phyloP scores from a whole-genome alignment of 2,329 filamentous ascomycete genomes.

The Colletotrichum plurivorum region DNA sequence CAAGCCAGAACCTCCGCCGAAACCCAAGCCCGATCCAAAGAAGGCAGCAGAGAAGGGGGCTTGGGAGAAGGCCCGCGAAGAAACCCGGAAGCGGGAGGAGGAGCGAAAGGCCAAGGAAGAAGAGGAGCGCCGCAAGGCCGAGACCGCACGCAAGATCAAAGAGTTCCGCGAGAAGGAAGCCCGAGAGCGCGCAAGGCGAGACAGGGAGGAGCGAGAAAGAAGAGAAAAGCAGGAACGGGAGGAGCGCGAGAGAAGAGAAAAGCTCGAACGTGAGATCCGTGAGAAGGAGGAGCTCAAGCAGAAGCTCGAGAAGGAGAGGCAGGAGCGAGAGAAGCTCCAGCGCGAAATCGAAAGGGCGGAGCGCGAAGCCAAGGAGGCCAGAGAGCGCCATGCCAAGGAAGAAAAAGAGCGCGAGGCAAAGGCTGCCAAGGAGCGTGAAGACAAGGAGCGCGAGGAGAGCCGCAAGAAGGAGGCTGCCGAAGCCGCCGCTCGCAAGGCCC shows the following conservation, averaged over 20 bases:
- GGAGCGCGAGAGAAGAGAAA: slow-evolving; percentile 52
- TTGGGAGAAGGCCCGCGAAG: slow-evolving; percentile 64
- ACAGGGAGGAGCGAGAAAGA: slow-evolving; percentile 59
- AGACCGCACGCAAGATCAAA: slow-evolving; percentile 65
- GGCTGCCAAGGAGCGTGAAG: slow-evolving; percentile 58
- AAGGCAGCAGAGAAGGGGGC: slow-evolving; percentile 43
- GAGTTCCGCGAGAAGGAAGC: slow-evolving; percentile 71
- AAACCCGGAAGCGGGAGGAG: slow-evolving; percentile 74
- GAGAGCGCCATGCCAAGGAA: slow-evolving; percentile 49
- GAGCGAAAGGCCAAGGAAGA: slow-evolving; percentile 73
- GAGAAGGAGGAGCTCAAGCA: slow-evolving; percentile 49
- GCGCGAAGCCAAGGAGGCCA: slow-evolving; percentile 51
- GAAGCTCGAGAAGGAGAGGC: slow-evolving; percentile 47
- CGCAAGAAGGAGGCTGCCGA: slow-evolving; percentile 50
- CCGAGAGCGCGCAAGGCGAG: slow-evolving; percentile 58
- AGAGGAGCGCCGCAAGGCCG: slow-evolving; percentile 72
- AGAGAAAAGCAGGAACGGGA: slow-evolving; percentile 50
- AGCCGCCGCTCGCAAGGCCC: slow-evolving; percentile 45
- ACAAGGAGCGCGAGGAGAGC: slow-evolving; percentile 48
- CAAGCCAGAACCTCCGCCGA: slow-evolving; percentile 45
- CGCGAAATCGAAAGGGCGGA: slow-evolving; percentile 64
- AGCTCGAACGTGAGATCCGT: slow-evolving; percentile 51
- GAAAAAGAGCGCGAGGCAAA: slow-evolving; percentile 47
- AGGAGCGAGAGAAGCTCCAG: slow-evolving; percentile 54
- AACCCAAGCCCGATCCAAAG: slow-evolving; percentile 42